Base-by-base conservation (phyloP, 352 stramenopile species). In the Globisporangium paroecandrum region DNA sequence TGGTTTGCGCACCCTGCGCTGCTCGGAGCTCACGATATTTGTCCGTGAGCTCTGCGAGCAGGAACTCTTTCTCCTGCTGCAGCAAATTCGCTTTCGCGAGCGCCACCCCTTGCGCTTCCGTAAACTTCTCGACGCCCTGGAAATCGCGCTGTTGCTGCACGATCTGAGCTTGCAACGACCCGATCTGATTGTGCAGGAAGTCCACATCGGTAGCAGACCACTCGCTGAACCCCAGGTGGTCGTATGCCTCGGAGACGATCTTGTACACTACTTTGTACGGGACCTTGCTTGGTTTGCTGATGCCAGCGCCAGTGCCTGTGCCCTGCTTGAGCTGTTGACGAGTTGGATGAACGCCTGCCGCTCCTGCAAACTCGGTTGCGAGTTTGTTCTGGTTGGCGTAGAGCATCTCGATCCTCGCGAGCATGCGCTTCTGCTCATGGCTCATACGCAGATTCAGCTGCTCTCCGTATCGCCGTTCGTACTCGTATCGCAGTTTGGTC, bases 191-290 rank as follows among this genome's bases (percentile, higher is more conserved):
- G 20, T 72, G 59, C 32, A 91, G 71, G 2, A 47, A 62, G 13
- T 89, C 78, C 13, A 90, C 49, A 46, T 91, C 83, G 5, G 75
- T 89, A 29, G 69, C 72, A 7, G 59, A 61, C 83, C 83, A 91
- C 2, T 77, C 68, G 22, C 61, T 78, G 55, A 86, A 78, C 0
- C 78, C 75, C 20, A 89, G 51, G 29, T 90, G 70, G 15, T 85
- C 62, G 55, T 81, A 91, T 2, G 80, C 80, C 27, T 75, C 57
- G 34, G 64, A 66, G 22, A 83, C 66, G 25, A 83, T 72, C 49
- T 74, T 62, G 29, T 76, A 47, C n/a, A 79, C 58, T 8, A 61
- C 29, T 47, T 38, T 69, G 70, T n/a, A 83, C n/a, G 54, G 74
- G 41, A 79, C 62, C 18, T 62, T 49, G 20, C 32, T 60, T 6